These are phyloP conservation scores for Boletus pseudo-olivaceus DNA, from an alignment of 768 basidiomycete genomes.

Conservation along the genomic window DNA sequence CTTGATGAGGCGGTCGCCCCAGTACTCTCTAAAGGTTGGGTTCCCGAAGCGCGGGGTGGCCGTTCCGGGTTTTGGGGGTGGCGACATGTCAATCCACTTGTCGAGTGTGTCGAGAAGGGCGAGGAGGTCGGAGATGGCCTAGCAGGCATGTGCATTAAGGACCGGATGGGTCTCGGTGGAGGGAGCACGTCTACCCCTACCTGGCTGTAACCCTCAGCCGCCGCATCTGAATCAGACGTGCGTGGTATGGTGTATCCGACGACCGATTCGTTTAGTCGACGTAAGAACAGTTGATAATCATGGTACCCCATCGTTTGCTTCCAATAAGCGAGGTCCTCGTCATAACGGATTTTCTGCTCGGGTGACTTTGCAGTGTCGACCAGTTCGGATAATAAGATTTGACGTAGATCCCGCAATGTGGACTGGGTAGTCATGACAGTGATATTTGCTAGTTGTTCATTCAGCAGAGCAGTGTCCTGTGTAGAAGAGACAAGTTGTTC, in stretches of 20 bases:
- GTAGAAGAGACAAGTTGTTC: neutral
- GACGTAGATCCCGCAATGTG: constrained; percentile 29
- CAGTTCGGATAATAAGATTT: constrained; percentile 26
- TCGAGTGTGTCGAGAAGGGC: constrained; percentile 63
- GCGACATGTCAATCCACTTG: constrained; percentile 78
- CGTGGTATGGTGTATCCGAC: constrained; percentile 59
- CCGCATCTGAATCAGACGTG: neutral
- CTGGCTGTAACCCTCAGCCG: constrained; percentile 10
- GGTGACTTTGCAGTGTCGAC: constrained; percentile 30
- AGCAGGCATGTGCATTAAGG: neutral
- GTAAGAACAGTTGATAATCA: constrained; percentile 73
- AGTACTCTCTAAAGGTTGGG: constrained; percentile 75
- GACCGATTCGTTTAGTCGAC: constrained; percentile 73
- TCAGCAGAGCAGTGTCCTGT: no score
- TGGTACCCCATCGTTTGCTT: constrained; percentile 63
- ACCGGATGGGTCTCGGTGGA: neutral
- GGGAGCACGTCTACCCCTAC: constrained; percentile 8
- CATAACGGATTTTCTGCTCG: constrained; percentile 60
- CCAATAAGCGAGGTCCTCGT: constrained; percentile 74
- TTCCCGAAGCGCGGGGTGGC: constrained; percentile 84
- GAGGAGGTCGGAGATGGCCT: constrained; percentile 51
- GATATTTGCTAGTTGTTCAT: neutral
- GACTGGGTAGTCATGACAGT: constrained; percentile 12
- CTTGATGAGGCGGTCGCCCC: constrained; percentile 76
- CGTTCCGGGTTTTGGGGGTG: constrained; percentile 52